A percentile compares a stretch with the other conserved stretches of the same genome.
Evolutionary conservation across 306 rosid species (phyloP).

Genomic region (Argentina anserina): DNA sequence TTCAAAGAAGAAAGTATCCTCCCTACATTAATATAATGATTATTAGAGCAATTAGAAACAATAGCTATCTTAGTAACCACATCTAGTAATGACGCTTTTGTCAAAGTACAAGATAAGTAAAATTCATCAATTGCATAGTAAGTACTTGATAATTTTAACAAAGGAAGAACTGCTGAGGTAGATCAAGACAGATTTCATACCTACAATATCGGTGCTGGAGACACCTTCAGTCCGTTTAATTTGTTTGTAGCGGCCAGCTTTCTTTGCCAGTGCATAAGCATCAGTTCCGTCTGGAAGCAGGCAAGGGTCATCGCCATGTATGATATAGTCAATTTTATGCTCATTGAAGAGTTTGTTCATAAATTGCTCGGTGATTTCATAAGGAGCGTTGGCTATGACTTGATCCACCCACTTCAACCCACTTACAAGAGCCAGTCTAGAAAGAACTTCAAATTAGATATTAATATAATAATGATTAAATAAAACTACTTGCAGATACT

Average conservation of each 20-base stretch:
- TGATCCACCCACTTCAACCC: constrained; percentile 99
- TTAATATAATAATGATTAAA: neutral
- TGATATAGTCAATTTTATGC: constrained; percentile 88
- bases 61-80: neutral
- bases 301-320: constrained; percentile 99
- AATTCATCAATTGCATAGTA: neutral
- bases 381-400: constrained; percentile 93
- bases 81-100: neutral
- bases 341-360: constrained; percentile 90
- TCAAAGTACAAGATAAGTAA: neutral
- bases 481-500: neutral
- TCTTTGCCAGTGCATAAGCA: constrained; percentile 96
- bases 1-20: constrained; percentile 70
- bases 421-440: constrained; percentile 84
- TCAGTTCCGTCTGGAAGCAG: constrained; percentile 99
- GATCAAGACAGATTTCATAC: constrained; percentile 52
- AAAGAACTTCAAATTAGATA: constrained; percentile 28
- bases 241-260: constrained; percentile 97
- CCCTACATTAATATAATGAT: constrained; percentile 43
- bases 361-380: constrained; percentile 86
- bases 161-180: constrained; percentile 14
- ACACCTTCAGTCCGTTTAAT: constrained; percentile 99
- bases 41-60: neutral
- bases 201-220: constrained; percentile 98
- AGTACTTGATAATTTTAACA: neutral